A percentile compares a stretch with the other conserved stretches of the same genome.
Conservation (phyloP, 1,139 yeast genomes). For the Suhomyces bribrorum region DNA sequence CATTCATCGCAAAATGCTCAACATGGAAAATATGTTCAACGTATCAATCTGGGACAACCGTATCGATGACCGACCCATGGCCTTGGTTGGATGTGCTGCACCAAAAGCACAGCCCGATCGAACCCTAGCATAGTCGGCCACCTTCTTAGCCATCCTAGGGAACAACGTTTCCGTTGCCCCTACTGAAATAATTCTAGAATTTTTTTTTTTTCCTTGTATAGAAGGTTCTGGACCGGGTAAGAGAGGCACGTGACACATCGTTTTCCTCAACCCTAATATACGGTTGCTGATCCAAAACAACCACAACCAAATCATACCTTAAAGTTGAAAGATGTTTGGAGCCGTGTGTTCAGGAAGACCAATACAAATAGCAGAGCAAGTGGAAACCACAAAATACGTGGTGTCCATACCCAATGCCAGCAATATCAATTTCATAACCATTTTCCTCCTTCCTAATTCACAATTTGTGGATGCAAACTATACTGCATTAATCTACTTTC, state of each 20-base stretch:
- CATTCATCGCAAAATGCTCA: conserved; percentile 61
- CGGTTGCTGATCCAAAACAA: no score
- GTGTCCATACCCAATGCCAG: conserved; percentile 62
- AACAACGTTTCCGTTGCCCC: conserved; percentile 10
- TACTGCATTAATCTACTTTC: conserved; percentile 87
- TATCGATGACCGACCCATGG: conserved; percentile 43
- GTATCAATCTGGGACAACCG: conserved; percentile 64
- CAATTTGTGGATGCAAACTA: conserved; percentile 62
- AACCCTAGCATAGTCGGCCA: conserved; percentile 10
- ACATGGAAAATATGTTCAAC: conserved; percentile 82
- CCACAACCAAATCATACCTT: not conserved
- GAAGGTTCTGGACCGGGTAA: conserved; percentile 16
- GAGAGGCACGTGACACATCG: conserved; percentile 1
- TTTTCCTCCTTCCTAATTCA: conserved; percentile 73
- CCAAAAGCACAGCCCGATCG: conserved; percentile 1
- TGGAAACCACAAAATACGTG: conserved; percentile 65
- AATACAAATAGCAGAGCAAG: conserved; percentile 57
- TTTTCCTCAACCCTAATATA: conserved; percentile 2
- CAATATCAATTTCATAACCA: conserved; percentile 67
- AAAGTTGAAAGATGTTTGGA: conserved; percentile 44
- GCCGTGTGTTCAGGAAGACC: conserved; percentile 61
- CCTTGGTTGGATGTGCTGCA: not conserved
- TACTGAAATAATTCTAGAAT: not conserved
- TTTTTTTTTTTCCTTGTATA: conserved; percentile 4
- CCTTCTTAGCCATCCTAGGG: conserved; percentile 18